Evolutionary conservation across 2,329 filamentous ascomycete species (phyloP).

Genomic region (Leptodontidium sp.): DNA sequence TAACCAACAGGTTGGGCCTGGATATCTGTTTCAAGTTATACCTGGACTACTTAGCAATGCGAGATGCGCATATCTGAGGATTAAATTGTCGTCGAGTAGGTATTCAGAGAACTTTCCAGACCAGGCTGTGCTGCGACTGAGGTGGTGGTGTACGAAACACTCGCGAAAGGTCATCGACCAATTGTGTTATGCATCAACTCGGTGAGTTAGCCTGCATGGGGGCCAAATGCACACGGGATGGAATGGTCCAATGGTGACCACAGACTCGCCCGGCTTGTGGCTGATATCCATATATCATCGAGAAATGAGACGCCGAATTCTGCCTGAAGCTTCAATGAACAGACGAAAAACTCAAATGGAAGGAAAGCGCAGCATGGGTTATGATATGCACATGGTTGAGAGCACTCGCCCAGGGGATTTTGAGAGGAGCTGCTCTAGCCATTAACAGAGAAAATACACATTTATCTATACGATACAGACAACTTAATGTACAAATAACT

Average conservation of each 20-base stretch:
- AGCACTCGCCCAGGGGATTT: too few relatives aligned
- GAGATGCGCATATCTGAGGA: not conserved
- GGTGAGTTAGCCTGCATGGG: slow-evolving; percentile 9
- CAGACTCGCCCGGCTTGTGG: not conserved
- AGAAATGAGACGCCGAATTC: not conserved
- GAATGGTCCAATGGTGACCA: not conserved
- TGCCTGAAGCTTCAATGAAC: not conserved
- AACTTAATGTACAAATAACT: slow-evolving; percentile 22
- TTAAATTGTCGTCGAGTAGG: not conserved
- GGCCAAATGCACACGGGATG: not conserved
- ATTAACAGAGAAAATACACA: not conserved
- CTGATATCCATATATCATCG: not conserved
- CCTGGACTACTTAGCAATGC: too few relatives aligned
- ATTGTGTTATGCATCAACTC: not conserved
- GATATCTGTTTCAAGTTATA: too few relatives aligned
- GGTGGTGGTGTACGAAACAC: not conserved
- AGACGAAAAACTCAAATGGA: not conserved
- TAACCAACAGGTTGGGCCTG: too few relatives aligned
- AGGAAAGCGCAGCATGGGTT: not conserved
- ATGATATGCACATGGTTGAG: too few relatives aligned
- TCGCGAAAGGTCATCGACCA: not conserved
- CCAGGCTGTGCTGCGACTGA: not conserved
- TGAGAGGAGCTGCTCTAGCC: too few relatives aligned
- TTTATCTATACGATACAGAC: slow-evolving; percentile 20
- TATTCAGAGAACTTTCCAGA: not conserved